These are phyloP conservation scores for Wolfiporia cocos DNA, from an alignment of 1,284 basidiomycete genomes.

Conservation along the genomic window DNA sequence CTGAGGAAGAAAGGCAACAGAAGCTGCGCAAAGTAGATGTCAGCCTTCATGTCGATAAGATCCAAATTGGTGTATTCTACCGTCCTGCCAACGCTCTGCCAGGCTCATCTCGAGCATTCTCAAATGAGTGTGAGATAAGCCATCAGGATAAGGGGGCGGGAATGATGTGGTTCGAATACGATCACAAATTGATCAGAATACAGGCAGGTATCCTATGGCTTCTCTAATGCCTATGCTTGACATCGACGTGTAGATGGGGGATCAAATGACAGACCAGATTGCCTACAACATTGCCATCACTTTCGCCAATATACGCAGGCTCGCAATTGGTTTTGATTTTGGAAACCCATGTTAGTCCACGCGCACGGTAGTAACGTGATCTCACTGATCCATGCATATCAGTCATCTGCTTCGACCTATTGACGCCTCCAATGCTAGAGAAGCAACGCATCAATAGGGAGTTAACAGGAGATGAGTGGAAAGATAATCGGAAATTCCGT, in stretches of 20 bases:
- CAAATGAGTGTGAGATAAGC: constrained; percentile 49
- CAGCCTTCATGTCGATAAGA: constrained; percentile 43
- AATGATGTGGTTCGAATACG: constrained; percentile 55
- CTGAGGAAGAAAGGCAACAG: constrained; percentile 45
- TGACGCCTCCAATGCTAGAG: constrained; percentile 58
- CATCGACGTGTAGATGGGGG: constrained; percentile 41
- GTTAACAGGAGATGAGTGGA: constrained; percentile 30
- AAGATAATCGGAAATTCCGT: constrained; percentile 40
- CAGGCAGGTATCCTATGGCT: constrained; percentile 32
- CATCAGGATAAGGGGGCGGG: constrained; percentile 36
- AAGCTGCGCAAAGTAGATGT: constrained; percentile 40
- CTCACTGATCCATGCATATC: constrained; percentile 3
- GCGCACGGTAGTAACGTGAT: constrained; percentile 3
- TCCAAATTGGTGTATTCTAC: constrained; percentile 59
- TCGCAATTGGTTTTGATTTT: constrained; percentile 51
- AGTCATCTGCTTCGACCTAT: constrained; percentile 63
- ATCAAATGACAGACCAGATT: constrained; percentile 41
- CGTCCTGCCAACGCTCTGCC: constrained; percentile 26
- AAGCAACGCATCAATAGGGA: constrained; percentile 49
- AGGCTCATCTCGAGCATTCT: constrained; percentile 46
- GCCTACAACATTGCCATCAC: constrained; percentile 46
- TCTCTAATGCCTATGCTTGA: background rate
- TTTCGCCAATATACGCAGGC: constrained; percentile 52
- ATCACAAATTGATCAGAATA: constrained; percentile 56
- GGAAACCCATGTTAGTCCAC: constrained; percentile 33